Base-by-base conservation (phyloP, 345 rosid genomes). In the Rhizophora apiculata region DNA sequence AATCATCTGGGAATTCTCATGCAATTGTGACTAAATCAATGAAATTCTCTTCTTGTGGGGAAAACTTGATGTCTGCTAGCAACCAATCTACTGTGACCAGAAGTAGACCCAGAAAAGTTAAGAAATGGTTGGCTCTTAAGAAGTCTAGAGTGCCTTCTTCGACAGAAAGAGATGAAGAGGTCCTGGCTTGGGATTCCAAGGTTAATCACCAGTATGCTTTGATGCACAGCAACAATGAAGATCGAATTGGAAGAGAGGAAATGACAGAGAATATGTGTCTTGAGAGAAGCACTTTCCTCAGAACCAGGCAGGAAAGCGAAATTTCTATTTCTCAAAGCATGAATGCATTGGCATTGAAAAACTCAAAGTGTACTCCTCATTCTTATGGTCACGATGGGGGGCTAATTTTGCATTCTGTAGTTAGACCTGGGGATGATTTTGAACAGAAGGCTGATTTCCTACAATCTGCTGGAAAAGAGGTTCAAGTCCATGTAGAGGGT, bases 161-260 rank as follows among this genome's bases (percentile, higher is more conserved):
- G 29, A 80, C 60, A 62, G 81, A 79, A 68, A 73, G 71, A 36
- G 80, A 81, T 65, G 83, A 78, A 61, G 84, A 82, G 62, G 65
- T 55, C 16, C 72, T 51, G 65, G 64, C 72, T 60, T 78, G 85
- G 83, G 72, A 73, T 63, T 80, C 82, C 51, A 87, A 78, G 65
- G 73, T 75, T 60, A 79, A 81, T 74, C 80, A 84, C 60, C 77
- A 78, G 72, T 71, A 48, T 80, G 81, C 64, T 54, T 77, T 75
- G 39, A 71, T 76, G 76, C 81, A 73, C 56, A 75, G 66, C 70
- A 72, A 58, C 71, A 67, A 68, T 46, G 78, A 75, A 52, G 65
- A 81, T 75, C 69, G 66, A 32, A 68, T 26, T 58, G 87, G 68
- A 74, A 74, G 70, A 66, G 77, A 81, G 62, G 83, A 79, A 71